A percentile compares a stretch with the other conserved stretches of the same genome.
Conservation (phyloP, 768 basidiomycete genomes). For the Cystobasidium ongulense region DNA sequence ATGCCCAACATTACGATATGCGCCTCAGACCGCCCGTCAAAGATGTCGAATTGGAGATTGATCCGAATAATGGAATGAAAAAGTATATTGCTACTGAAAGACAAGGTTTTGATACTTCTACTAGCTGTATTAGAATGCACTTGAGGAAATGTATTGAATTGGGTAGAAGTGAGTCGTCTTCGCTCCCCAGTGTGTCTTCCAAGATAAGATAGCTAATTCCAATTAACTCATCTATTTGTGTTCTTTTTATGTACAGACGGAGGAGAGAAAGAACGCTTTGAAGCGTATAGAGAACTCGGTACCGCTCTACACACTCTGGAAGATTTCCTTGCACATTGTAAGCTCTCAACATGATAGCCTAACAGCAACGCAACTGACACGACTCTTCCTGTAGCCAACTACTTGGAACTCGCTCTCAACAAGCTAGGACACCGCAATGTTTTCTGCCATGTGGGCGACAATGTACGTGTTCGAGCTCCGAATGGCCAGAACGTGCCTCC, state of each 20-base stretch:
- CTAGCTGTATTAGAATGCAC: slow-evolving; percentile 63
- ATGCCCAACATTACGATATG: slow-evolving; percentile 52
- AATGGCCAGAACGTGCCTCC: slow-evolving; percentile 63
- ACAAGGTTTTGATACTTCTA: slow-evolving; percentile 77
- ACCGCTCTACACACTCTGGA: slow-evolving; percentile 50
- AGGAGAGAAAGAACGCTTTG: slow-evolving; percentile 52
- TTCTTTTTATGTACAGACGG: slow-evolving; percentile 45
- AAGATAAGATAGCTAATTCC: not conserved
- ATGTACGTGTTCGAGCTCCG: slow-evolving; percentile 63
- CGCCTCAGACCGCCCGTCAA: slow-evolving; percentile 76
- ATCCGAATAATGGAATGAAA: slow-evolving; percentile 80
- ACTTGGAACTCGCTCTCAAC: slow-evolving; percentile 69
- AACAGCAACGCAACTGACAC: not conserved
- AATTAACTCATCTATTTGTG: not conserved
- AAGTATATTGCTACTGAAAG: slow-evolving; percentile 75
- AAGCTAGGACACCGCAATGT: slow-evolving; percentile 65
- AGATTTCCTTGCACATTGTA: slow-evolving; percentile 69
- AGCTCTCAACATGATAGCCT: too few species aligned
- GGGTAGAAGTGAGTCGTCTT: slow-evolving; percentile 53
- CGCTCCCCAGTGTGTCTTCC: not conserved
- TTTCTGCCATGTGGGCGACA: slow-evolving; percentile 79
- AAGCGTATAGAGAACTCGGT: slow-evolving; percentile 65
- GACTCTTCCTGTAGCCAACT: slow-evolving; percentile 48
- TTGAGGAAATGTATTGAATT: slow-evolving; percentile 70
- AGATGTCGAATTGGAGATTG: slow-evolving; percentile 73